Base-by-base conservation (phyloP, 2,329 filamentous ascomycete species). In the Pseudomassariella vexata region DNA sequence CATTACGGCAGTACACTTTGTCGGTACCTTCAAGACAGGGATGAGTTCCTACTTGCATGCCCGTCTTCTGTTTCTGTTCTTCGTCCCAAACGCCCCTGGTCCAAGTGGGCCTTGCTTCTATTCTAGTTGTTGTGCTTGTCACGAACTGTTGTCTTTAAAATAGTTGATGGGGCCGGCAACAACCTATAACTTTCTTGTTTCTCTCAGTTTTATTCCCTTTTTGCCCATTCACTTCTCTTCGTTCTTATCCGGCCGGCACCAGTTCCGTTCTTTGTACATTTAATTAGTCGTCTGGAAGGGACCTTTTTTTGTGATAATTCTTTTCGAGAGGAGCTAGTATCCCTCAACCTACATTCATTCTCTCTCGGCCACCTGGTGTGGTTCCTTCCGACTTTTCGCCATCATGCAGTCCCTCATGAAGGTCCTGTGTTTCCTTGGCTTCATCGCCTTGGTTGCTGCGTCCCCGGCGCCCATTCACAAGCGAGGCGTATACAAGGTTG, bases 401-500 rank as follows among this genome's bases (percentile, higher is more conserved):
- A 34, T 6, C 7, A 54, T 54, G 49, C 52, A 45, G 39, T 48
- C 46, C 25, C 39, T 48, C 32, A 37, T 43, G 8, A 49, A 43
- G 20, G 30, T 52, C 29, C 32, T 55, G 9, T 36, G 52, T 30
- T 24, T 54, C 18, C 40, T 46, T 23, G 46, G 46, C 30, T 43
- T 55, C 9, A 8, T 52, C 18, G 49, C 50, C 38, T 22, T 55
- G 12, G 46, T 36, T 11, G 44, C 44, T 16, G 48, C 50, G 22
- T 49, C 49, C 9, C 49, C 50, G 6, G 40, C 42, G 6, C 32
- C 32, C 12, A 39, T 53, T 28, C 45, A 52, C 31, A 55, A 54
- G 42, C 44, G 52, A 34, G 52, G 52, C 10, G 41, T 50, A 20
- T 55, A 46, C 40, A 55, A 53, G 30, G 50, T 55, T 23, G 50